Conservation (phyloP, 2,329 filamentous ascomycete genomes). For the Phialocephala sp. region DNA sequence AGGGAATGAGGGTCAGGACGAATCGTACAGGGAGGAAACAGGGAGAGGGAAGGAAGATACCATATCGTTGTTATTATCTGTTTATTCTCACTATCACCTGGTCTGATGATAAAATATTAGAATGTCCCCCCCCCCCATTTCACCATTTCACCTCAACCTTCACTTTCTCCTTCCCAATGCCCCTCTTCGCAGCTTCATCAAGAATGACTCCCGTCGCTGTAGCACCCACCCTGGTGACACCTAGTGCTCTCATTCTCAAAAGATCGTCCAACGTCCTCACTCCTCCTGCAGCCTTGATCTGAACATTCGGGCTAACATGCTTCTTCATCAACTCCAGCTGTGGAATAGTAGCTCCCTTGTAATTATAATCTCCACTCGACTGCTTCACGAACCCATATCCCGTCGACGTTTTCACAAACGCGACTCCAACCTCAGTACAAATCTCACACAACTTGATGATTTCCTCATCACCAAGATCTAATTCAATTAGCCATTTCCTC, state of each 20-base stretch:
- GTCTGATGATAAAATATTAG: neutral
- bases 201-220: conserved; percentile 60
- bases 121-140: neutral
- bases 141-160: conserved; percentile 25
- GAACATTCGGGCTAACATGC: conserved; percentile 49
- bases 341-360: conserved; percentile 56
- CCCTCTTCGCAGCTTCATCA: conserved; percentile 57
- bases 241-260: conserved; percentile 58
- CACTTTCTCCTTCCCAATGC: conserved; percentile 46
- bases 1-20: neutral
- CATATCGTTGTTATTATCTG: neutral
- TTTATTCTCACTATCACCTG: neutral
- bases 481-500: neutral
- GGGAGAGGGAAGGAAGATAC: neutral
- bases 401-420: conserved; percentile 65
- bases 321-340: conserved; percentile 61
- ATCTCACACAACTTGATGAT: conserved; percentile 60
- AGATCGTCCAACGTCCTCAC: conserved; percentile 62
- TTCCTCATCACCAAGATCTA: conserved; percentile 52
- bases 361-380: conserved; percentile 55
- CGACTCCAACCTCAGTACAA: conserved; percentile 56
- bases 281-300: conserved; percentile 64
- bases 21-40: neutral
- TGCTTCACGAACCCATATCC: conserved; percentile 67
- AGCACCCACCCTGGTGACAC: conserved; percentile 61